These are phyloP conservation scores for Acrodontium crateriforme DNA, from an alignment of 2,329 filamentous ascomycete species.

Conservation along the genomic window DNA sequence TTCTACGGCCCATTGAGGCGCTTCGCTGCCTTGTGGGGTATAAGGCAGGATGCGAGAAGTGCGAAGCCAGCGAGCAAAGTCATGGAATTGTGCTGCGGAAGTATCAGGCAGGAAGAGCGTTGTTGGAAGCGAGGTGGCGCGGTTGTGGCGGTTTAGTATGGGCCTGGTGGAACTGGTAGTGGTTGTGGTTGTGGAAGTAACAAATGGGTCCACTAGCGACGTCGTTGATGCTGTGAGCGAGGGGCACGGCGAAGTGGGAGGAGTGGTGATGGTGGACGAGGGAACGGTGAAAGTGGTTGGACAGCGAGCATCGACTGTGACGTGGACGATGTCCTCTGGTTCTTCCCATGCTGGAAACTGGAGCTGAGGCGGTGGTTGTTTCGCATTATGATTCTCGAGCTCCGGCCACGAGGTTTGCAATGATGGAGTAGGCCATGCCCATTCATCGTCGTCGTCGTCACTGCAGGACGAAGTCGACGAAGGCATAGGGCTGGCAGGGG, in stretches of 20 bases:
- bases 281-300: slow-evolving; percentile 5
- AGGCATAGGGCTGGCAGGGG: slow-evolving; percentile 1
- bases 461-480: background rate
- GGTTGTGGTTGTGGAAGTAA: slow-evolving; percentile 4
- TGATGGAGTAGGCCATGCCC: background rate
- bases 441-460: background rate
- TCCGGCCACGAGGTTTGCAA: background rate
- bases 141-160: background rate
- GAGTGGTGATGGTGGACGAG: background rate
- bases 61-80: slow-evolving; percentile 4
- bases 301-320: slow-evolving; percentile 4
- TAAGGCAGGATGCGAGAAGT: slow-evolving; percentile 7
- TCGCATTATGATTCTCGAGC: background rate
- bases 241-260: too few species aligned
- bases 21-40: slow-evolving; percentile 1
- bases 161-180: too few species aligned
- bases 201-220: background rate
- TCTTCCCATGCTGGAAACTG: background rate
- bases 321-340: slow-evolving; percentile 1
- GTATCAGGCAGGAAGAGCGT: slow-evolving; percentile 4
- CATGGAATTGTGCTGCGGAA: slow-evolving; percentile 1
- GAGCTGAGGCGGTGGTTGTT: too few species aligned
- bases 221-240: too few species aligned
- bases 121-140: background rate
- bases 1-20: too few species aligned